Evolutionary conservation across 495 filamentous ascomycete genomes (phyloP), one percentile per base, ranked within the genome.

Genomic region (Aspergillus biplanus): DNA sequence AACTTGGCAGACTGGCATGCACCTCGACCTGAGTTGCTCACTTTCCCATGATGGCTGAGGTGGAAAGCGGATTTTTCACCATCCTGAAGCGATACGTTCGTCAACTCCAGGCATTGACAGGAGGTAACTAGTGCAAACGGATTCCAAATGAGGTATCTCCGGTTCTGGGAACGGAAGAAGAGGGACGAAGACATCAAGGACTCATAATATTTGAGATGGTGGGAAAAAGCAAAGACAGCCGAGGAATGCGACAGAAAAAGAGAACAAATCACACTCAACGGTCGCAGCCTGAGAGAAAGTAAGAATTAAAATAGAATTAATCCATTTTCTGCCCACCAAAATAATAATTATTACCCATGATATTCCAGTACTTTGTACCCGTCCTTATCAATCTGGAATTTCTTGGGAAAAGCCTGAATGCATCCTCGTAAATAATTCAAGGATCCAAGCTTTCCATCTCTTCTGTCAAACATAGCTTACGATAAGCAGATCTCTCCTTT

Each of bases 241-340:
- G 49, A 53, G 12, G 31, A 34, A 62, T 55, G 47, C 47, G 47
- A 50, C 9, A 18, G 21, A 50, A 50, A 50, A 50, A 50, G 21
- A 50, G 27, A 50, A 50, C 8, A 44, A 44, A 6, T 50, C 21
- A 9, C 47, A 18, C 47, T 50, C 21, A 18, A n/a, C 47, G 47
- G 47, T 50, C 47, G 47, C 47, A 50, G 47, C n/a, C 21, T 39
- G 37, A 39, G 37, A 13, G 13, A 3, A 39, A 39, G 37, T 13
- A 39, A 7, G 37, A 39, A 13, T 8, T 7, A 7, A 39, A 13
- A 39, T 27, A 39, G 13, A 39, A 39, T 7, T 13, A 39, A 39
- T 13, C 37, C 37, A 39, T 12, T 44, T 44, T 44, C 39, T 44
- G 11, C 11, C 39, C 8, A 15, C 39, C 39, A 11, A 11, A 11